These are phyloP conservation scores for Termitomyces sp. DNA, from an alignment of 768 basidiomycete genomes.

Conservation along the genomic window DNA sequence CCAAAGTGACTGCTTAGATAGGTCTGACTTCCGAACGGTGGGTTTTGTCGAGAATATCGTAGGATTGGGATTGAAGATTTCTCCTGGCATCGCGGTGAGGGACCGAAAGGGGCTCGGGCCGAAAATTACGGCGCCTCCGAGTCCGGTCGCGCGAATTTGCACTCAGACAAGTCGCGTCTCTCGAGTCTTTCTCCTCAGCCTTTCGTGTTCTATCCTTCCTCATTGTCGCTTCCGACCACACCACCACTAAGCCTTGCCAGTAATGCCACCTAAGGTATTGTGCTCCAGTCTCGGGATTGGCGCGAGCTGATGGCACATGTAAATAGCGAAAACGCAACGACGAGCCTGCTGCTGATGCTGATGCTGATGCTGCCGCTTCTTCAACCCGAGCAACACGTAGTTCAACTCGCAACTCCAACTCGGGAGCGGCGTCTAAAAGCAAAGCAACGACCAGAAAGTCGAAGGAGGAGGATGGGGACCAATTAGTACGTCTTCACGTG, in stretches of 20 bases:
- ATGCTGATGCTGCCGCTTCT: slow-evolving; percentile 28
- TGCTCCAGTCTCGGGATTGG: background rate
- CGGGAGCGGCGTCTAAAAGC: slow-evolving; percentile 23
- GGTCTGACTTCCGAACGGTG: slow-evolving; percentile 37
- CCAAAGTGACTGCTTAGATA: slow-evolving; percentile 57
- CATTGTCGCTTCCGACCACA: background rate
- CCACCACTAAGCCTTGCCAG: slow-evolving; percentile 3
- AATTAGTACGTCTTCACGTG: slow-evolving; percentile 15
- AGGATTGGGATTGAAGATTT: slow-evolving; percentile 89
- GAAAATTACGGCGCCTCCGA: slow-evolving; percentile 8
- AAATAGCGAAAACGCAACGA: slow-evolving; percentile 58
- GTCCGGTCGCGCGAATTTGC: slow-evolving; percentile 24
- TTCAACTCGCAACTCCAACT: slow-evolving; percentile 32
- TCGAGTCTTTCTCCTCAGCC: background rate
- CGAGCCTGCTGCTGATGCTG: slow-evolving; percentile 27
- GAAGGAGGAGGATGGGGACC: slow-evolving; percentile 8
- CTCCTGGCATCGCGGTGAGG: slow-evolving; percentile 39
- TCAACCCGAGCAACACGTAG: slow-evolving; percentile 41
- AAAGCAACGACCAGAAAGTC: slow-evolving; percentile 24
- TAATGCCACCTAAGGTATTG: slow-evolving; percentile 37
- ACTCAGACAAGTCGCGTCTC: slow-evolving; percentile 13
- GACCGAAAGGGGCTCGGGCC: slow-evolving; percentile 9
- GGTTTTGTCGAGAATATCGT: slow-evolving; percentile 64
- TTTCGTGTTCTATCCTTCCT: background rate
- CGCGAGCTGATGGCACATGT: background rate